A percentile compares a stretch with the other conserved stretches of the same genome.
Evolutionary conservation across 2,329 filamentous ascomycete genomes (phyloP).

Genomic region (Pseudocercospora musae): DNA sequence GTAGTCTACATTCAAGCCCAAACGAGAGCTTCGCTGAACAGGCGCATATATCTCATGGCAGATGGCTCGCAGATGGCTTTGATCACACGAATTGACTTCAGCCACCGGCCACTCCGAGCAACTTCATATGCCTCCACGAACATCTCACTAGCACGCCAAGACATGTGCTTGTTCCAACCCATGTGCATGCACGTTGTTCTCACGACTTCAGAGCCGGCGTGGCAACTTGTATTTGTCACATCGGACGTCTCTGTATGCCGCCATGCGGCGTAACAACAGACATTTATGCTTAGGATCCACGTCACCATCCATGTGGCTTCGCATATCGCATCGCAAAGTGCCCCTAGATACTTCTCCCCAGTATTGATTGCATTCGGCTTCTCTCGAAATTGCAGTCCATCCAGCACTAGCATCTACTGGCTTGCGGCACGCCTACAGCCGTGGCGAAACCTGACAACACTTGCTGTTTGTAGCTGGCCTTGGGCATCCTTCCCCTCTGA

Average conservation of each 20-base stretch:
- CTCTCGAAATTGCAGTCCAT: too few species aligned
- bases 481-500: constrained; percentile 43
- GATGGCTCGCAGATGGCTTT: not conserved
- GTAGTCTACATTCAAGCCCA: too few species aligned
- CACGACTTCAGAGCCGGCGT: too few species aligned
- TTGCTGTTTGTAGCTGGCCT: constrained; percentile 44
- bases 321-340: not conserved
- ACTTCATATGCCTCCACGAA: not conserved
- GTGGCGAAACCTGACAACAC: constrained; percentile 31
- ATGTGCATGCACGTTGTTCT: too few species aligned
- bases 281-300: not conserved
- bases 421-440: not conserved
- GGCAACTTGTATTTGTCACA: too few species aligned
- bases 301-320: not conserved
- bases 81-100: not conserved
- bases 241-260: not conserved
- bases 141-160: not conserved
- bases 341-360: too few species aligned
- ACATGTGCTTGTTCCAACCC: too few species aligned
- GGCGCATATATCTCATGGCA: not conserved
- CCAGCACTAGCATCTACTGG: not conserved
- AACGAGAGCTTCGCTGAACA: not conserved
- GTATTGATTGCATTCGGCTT: too few species aligned
- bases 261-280: not conserved
- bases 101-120: not conserved